Evolutionary conservation across 495 filamentous ascomycete genomes (phyloP).

Genomic region (Penicillium chermesinum): DNA sequence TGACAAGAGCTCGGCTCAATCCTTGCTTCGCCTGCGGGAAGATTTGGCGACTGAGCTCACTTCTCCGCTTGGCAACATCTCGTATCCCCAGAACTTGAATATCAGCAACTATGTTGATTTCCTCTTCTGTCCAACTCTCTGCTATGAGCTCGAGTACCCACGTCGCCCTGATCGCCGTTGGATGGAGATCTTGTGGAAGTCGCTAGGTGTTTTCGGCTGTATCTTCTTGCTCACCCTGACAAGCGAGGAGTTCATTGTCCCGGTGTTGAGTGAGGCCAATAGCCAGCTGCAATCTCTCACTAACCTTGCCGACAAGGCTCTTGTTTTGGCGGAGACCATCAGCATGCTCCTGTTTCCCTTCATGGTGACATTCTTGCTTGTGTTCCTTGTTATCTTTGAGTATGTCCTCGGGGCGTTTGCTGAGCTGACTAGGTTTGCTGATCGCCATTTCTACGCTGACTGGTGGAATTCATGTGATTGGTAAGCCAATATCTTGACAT

Average conservation of each 20-base stretch:
- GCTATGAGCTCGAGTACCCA: slow-evolving; percentile 97
- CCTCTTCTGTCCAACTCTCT: slow-evolving; percentile 88
- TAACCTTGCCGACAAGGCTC: slow-evolving; percentile 57
- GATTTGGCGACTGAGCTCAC: slow-evolving; percentile 86
- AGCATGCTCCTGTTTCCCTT: slow-evolving; percentile 93
- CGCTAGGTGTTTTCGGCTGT: slow-evolving; percentile 88
- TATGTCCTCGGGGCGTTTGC: slow-evolving; percentile 93
- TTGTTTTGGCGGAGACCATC: slow-evolving; percentile 89
- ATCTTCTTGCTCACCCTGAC: slow-evolving; percentile 90
- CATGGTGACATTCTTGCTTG: slow-evolving; percentile 91
- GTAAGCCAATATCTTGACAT: slow-evolving; percentile 23
- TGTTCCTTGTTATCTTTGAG: slow-evolving; percentile 97
- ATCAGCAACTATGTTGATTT: slow-evolving; percentile 79
- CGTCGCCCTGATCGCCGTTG: slow-evolving; percentile 68
- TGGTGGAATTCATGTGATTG: slow-evolving; percentile 77
- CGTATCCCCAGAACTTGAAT: slow-evolving; percentile 86
- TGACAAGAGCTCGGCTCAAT: slow-evolving; percentile 39
- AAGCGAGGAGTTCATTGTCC: slow-evolving; percentile 93
- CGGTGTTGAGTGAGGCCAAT: slow-evolving; percentile 75
- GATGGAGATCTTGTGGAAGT: slow-evolving; percentile 79
- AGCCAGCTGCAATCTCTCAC: slow-evolving; percentile 54
- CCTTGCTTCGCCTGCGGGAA: slow-evolving; percentile 65
- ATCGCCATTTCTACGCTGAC: slow-evolving; percentile 93
- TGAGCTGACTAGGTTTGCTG: slow-evolving; percentile 87
- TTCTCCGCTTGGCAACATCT: slow-evolving; percentile 80